Conservation (phyloP, 331 rosid species). For the Erythrophleum ivorense region DNA sequence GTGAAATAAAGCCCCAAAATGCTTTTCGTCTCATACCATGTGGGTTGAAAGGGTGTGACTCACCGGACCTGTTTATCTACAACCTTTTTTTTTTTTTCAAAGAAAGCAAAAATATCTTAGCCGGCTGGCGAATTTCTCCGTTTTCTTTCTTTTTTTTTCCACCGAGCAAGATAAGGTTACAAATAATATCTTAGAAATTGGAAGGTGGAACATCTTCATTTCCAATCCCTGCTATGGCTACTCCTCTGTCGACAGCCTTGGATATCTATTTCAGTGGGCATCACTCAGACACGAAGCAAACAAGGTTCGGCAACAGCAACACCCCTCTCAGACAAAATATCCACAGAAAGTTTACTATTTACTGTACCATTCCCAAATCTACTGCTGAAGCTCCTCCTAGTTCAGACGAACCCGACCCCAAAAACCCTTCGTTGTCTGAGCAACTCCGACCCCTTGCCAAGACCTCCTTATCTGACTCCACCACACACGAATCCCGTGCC, state of each 20-base stretch:
- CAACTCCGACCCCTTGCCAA: constrained; percentile 73
- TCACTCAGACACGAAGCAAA: constrained; percentile 52
- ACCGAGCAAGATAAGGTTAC: not conserved
- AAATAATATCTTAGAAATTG: not conserved
- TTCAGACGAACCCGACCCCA: constrained; percentile 35
- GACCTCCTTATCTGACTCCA: constrained; percentile 55
- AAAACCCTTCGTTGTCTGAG: constrained; percentile 71
- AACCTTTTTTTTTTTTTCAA: not conserved
- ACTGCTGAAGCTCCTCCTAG: constrained; percentile 46
- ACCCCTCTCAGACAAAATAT: constrained; percentile 39
- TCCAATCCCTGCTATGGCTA: constrained; percentile 57
- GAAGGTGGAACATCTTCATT: not conserved
- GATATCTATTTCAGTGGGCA: constrained; percentile 59
- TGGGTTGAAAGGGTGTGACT: not conserved
- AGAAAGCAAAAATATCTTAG: not conserved
- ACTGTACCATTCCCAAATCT: constrained; percentile 53
- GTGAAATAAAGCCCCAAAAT: too few relatives aligned
- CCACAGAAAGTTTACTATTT: constrained; percentile 40
- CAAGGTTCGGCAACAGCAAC: constrained; percentile 54
- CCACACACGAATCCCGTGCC: constrained; percentile 48
- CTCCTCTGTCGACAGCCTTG: constrained; percentile 59
- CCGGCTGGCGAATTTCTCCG: not conserved
- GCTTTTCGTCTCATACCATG: too few relatives aligned
- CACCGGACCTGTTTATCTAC: not conserved
- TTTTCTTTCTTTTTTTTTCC: not conserved